Evolutionary conservation across 2,329 filamentous ascomycete species (phyloP).

Genomic region (Chrysosphaeria jannelii): DNA sequence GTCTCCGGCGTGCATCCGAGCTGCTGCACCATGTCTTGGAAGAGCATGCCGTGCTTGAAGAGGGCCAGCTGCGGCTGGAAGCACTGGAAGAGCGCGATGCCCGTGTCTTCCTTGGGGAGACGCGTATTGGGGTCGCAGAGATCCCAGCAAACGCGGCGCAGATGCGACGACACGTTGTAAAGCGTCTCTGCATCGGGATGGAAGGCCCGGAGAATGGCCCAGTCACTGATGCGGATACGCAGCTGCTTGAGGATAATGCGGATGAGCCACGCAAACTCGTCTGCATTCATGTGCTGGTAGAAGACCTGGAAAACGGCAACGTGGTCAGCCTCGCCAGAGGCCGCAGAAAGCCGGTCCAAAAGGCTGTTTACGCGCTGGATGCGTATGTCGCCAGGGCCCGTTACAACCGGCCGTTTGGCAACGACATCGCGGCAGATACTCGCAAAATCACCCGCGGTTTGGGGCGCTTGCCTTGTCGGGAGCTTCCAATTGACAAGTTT

Average conservation of each 20-base stretch:
- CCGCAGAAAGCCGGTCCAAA: conserved; percentile 47
- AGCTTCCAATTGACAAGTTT: conserved; percentile 79
- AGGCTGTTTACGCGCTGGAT: conserved; percentile 73
- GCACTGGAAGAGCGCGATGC: conserved; percentile 66
- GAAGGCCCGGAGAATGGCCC: conserved; percentile 61
- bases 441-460: conserved; percentile 71
- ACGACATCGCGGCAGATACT: conserved; percentile 68
- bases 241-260: conserved; percentile 66
- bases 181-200: conserved; percentile 47
- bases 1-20: conserved; percentile 37
- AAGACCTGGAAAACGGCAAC: conserved; percentile 54
- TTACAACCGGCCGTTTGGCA: conserved; percentile 52
- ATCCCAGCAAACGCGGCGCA: conserved; percentile 86
- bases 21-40: conserved; percentile 48
- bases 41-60: conserved; percentile 52
- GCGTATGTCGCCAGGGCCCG: conserved; percentile 43
- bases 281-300: conserved; percentile 72
- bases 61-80: conserved; percentile 90
- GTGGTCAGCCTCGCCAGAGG: conserved; percentile 59
- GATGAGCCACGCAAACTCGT: conserved; percentile 83
- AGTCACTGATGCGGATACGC: conserved; percentile 52
- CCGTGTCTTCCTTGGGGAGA: conserved; percentile 43
- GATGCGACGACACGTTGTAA: conserved; percentile 73
- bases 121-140: conserved; percentile 42
- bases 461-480: conserved; percentile 28